Evolutionary conservation across 2,329 filamentous ascomycete genomes (phyloP).

Genomic region (Pseudogymnoascus sp.): DNA sequence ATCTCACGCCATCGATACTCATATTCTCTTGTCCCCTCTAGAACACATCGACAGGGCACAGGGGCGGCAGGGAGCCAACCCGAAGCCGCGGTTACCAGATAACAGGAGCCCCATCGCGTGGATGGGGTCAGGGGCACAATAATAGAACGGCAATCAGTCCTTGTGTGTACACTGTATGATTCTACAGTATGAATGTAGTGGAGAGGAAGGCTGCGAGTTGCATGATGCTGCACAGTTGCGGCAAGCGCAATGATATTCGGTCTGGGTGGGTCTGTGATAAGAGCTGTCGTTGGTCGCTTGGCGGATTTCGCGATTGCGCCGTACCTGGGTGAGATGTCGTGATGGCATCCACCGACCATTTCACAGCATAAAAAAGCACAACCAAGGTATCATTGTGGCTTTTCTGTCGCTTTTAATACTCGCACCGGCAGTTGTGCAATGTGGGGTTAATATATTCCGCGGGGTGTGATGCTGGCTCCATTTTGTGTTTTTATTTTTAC

Average conservation of each 20-base stretch:
- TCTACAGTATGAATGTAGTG: neutral
- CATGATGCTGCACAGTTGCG: neutral
- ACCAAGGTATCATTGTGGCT: neutral
- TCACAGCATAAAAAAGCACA: neutral
- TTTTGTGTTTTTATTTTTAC: neutral
- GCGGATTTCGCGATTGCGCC: neutral
- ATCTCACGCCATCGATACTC: conserved; percentile 4
- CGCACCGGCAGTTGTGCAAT: neutral
- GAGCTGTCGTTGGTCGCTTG: neutral
- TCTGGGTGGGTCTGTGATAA: conserved; percentile 1
- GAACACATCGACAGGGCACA: neutral
- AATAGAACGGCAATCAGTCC: neutral
- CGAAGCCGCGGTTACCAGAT: neutral
- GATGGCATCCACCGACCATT: neutral
- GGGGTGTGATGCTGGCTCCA: neutral
- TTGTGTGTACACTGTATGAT: neutral
- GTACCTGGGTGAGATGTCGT: conserved; percentile 6
- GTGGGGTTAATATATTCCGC: neutral
- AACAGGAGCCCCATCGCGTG: neutral
- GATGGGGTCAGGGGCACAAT: neutral
- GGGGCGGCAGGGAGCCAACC: neutral
- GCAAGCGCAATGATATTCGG: neutral
- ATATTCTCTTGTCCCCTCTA: neutral
- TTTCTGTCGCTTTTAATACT: neutral
- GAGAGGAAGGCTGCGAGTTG: neutral